A percentile compares a stretch with the other conserved stretches of the same genome.
phyloP scores from a whole-genome alignment of 257 asterid genomes.

The Orobanche coerulescens region DNA sequence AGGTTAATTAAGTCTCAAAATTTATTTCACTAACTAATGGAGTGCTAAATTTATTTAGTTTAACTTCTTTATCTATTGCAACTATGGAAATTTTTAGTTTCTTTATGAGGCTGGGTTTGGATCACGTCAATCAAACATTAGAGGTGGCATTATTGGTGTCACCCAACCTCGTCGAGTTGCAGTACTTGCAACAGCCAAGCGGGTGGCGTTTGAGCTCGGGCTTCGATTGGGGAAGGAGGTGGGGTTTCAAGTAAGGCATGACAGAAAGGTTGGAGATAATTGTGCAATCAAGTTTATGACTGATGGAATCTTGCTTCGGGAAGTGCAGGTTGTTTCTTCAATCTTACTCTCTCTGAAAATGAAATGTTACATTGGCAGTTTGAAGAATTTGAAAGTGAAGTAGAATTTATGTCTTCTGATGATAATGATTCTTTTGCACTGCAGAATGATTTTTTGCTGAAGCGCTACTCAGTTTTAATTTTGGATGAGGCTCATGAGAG shows the following conservation, averaged over 20 bases:
- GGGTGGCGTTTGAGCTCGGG: conserved; percentile 92
- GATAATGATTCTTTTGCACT: no score
- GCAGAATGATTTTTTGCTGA: conserved; percentile 77
- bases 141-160: conserved; percentile 83
- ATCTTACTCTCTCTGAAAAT: no score
- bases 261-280: conserved; percentile 67
- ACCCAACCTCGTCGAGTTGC: conserved; percentile 99
- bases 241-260: conserved; percentile 97
- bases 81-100: conserved; percentile 50
- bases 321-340: conserved; percentile 78
- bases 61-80: conserved; percentile 12
- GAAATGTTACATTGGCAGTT: no score
- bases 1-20: conserved; percentile 41
- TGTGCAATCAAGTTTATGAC: conserved; percentile 97
- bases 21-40: neutral
- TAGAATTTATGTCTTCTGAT: no score
- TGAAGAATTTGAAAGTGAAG: no score
- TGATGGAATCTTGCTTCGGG: conserved; percentile 95
- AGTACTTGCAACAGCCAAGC: conserved; percentile 93
- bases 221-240: conserved; percentile 80
- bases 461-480: conserved; percentile 73
- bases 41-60: neutral
- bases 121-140: conserved; percentile 30
- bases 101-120: conserved; percentile 93
- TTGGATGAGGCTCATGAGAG: conserved; percentile 99